Evolutionary conservation across 2,329 filamentous ascomycete species (phyloP).

Genomic region (Colletotrichum somersetense): DNA sequence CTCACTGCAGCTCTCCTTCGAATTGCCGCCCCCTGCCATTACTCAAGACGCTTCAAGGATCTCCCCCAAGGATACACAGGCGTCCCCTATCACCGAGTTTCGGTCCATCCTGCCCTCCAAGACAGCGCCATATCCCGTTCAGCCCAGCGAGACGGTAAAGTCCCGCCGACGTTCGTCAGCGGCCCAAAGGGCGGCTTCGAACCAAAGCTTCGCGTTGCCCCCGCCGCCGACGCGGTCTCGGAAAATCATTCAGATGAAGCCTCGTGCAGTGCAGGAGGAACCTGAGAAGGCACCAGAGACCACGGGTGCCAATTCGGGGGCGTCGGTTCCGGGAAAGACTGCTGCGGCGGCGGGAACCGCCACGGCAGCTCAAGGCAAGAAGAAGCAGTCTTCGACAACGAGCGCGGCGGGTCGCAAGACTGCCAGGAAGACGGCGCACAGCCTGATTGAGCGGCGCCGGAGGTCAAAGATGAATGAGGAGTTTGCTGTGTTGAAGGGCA

Average conservation of each 20-base stretch:
- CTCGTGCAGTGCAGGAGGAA: slow-evolving; percentile 58
- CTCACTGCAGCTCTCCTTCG: slow-evolving; percentile 76
- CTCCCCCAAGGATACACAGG: slow-evolving; percentile 56
- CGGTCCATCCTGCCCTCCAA: slow-evolving; percentile 41
- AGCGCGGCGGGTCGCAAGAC: slow-evolving; percentile 94
- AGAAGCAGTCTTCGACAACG: slow-evolving; percentile 80
- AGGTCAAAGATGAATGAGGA: slow-evolving; percentile 99
- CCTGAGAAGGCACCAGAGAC: slow-evolving; percentile 45
- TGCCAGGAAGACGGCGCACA: slow-evolving; percentile 95
- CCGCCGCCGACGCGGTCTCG: slow-evolving; percentile 91
- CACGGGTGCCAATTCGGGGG: slow-evolving; percentile 29
- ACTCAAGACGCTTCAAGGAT: slow-evolving; percentile 60
- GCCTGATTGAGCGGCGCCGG: slow-evolving; percentile 88
- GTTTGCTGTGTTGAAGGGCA: slow-evolving; percentile 90
- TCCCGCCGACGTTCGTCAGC: slow-evolving; percentile 65
- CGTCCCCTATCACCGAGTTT: slow-evolving; percentile 44
- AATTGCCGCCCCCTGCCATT: slow-evolving; percentile 82
- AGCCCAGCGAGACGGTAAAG: slow-evolving; percentile 65
- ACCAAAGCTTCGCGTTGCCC: slow-evolving; percentile 82
- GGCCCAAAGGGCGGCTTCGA: slow-evolving; percentile 59
- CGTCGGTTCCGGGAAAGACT: slow-evolving; percentile 30
- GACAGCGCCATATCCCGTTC: slow-evolving; percentile 57
- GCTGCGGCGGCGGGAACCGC: slow-evolving; percentile 36
- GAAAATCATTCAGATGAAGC: slow-evolving; percentile 99
- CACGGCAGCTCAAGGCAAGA: slow-evolving; percentile 63